Conservation (phyloP, 176 grass and related monocot genomes). For the Dendrocalamus sinicus region DNA sequence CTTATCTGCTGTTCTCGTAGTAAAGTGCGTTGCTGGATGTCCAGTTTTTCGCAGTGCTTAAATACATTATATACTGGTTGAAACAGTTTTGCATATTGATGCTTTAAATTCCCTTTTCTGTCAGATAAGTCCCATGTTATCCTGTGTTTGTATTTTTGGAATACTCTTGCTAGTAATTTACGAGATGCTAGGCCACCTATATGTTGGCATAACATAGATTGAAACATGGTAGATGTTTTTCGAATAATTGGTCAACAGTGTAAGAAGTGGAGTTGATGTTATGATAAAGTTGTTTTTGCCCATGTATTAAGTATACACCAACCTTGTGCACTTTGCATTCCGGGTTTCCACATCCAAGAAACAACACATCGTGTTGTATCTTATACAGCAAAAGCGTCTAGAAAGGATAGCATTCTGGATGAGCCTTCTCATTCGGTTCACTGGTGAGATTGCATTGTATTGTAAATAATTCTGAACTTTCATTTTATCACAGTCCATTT, state of each 20-base stretch:
- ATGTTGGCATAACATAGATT: constrained; percentile 5
- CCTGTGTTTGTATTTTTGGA: constrained; percentile 11
- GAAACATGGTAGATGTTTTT: constrained; percentile 9
- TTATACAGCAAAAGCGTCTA: background rate
- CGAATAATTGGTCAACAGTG: constrained; percentile 5
- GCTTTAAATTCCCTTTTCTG: background rate
- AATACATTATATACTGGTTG: constrained; percentile 12
- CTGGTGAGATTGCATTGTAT: background rate
- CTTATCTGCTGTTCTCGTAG: constrained; percentile 33
- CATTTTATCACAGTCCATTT: background rate
- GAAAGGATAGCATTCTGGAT: background rate
- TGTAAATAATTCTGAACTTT: background rate
- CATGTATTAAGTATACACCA: background rate
- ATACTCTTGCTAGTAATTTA: constrained; percentile 15
- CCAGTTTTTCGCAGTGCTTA: constrained; percentile 18
- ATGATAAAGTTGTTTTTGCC: background rate
- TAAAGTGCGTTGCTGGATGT: constrained; percentile 12
- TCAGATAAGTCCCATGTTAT: constrained; percentile 2
- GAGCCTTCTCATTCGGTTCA: background rate
- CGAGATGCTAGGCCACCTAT: background rate
- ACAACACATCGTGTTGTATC: background rate
- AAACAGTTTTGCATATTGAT: constrained; percentile 24
- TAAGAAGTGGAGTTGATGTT: background rate
- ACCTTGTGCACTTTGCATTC: background rate
- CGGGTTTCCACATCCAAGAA: background rate